Evolutionary conservation across 352 stramenopile species (phyloP), one percentile per base, ranked within the genome.

Genomic region (Globisporangium nunn): DNA sequence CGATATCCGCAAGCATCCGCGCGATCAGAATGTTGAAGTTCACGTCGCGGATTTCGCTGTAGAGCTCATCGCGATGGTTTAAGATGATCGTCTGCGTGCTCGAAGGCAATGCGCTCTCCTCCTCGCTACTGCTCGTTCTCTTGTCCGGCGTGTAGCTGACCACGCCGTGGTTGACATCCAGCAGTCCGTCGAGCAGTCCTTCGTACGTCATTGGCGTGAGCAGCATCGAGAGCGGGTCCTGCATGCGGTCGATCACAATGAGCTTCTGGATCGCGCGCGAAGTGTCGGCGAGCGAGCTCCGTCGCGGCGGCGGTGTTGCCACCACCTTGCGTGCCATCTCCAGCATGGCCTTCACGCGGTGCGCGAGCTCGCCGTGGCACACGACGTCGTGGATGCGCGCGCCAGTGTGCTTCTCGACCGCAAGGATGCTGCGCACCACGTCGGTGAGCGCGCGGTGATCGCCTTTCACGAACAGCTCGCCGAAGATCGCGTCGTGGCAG

Each of bases 201-300:
- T 93, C 83, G 58, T 93, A 93, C 61, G 78, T 88, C 79, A 93
- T 88, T 23, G 83, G 83, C 28, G 80, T 91, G 30, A 91, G 62
- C 56, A 93, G 53, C 78, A 93, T 87, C 5, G 83, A 88, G 59
- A 90, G 62, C 23, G 80, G 83, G 49, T 93, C 80, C 54, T 91
- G 71, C 77, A 88, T 86, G 2, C 83, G 70, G 54, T 93, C 83
- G 46, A 92, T 71, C 17, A 92, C 54, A 17, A 92, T 70, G 8
- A 88, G 54, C 48, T 78, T 84, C 33, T 87, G 67, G 35, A 91
- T 77, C 0, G 37, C 29, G 39, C 47, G 46, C 39, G 33, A 37
- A 8, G 39, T 43, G 39, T 43, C 10, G 0, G 33, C 33, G 10
- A 37, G 33, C 33, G 33, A 37, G 33, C 17, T 4, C 48, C 52